A percentile compares a stretch with the other conserved stretches of the same genome.
These are phyloP conservation scores for Rhizopogon vinicolor DNA, from an alignment of 768 basidiomycete genomes.

Conservation along the genomic window DNA sequence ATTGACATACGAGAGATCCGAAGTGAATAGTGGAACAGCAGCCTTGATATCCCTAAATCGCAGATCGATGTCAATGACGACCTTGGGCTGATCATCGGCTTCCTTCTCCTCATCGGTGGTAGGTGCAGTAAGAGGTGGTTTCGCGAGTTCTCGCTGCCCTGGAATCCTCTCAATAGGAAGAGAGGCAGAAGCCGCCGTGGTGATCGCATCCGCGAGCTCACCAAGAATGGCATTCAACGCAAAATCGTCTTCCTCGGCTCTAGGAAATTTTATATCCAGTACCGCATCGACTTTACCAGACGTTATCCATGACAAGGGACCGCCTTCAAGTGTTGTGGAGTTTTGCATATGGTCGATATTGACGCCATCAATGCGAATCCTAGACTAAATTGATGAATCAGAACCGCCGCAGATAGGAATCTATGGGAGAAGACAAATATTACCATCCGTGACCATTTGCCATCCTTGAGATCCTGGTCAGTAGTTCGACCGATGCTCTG, in stretches of 20 bases:
- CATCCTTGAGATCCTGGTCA: constrained; percentile 79
- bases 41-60: constrained; percentile 95
- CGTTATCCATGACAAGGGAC: constrained; percentile 94
- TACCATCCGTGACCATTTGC: constrained; percentile 88
- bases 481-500: constrained; percentile 93
- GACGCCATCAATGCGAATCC: constrained; percentile 94
- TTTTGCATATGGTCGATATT: constrained; percentile 94
- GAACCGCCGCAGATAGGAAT: neutral
- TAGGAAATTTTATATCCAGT: constrained; percentile 95
- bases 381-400: constrained; percentile 50
- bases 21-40: constrained; percentile 86
- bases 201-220: constrained; percentile 88
- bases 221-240: constrained; percentile 78
- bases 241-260: constrained; percentile 63
- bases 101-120: constrained; percentile 30
- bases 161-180: constrained; percentile 63
- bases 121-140: constrained; percentile 80
- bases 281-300: constrained; percentile 97
- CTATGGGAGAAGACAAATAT: constrained; percentile 15
- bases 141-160: constrained; percentile 81
- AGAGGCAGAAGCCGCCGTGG: constrained; percentile 50
- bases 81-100: constrained; percentile 36
- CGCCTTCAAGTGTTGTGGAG: constrained; percentile 70
- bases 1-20: constrained; percentile 86
- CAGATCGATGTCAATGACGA: constrained; percentile 89